phyloP scores from a whole-genome alignment of 2,329 filamentous ascomycete species.

The Penicillium thymicola region DNA sequence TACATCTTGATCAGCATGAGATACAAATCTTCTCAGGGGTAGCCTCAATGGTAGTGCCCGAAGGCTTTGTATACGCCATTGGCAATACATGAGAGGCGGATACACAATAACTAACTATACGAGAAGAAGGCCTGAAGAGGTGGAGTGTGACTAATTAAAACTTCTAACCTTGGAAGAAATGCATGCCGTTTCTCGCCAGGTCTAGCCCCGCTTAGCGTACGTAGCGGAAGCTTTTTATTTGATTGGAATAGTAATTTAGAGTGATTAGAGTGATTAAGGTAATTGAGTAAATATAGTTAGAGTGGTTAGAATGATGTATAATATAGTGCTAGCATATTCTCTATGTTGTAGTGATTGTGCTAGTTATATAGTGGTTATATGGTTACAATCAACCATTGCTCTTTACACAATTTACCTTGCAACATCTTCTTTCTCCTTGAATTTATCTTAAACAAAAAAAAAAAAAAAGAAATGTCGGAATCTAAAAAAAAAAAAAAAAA shows the following conservation, averaged over 20 bases:
- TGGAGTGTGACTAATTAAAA: constrained; percentile 14
- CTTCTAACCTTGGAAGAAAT: neutral
- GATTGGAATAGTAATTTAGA: neutral
- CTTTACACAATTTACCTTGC: neutral
- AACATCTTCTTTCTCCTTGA: neutral
- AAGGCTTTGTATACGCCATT: constrained; percentile 8
- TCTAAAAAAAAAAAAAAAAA: too few relatives aligned
- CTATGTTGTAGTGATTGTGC: neutral
- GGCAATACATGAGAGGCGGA: neutral
- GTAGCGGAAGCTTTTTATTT: neutral
- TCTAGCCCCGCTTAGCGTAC: constrained; percentile 6
- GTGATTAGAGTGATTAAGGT: neutral
- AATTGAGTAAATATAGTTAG: neutral
- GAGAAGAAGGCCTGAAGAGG: neutral
- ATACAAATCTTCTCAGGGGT: constrained; percentile 27
- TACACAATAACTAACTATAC: neutral
- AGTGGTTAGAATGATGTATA: neutral
- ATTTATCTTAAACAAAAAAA: neutral
- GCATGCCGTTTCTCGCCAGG: neutral
- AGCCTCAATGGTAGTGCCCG: constrained; percentile 15
- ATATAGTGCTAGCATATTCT: neutral
- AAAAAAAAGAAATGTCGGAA: too few relatives aligned
- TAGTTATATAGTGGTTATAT: too few relatives aligned
- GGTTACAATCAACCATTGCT: neutral
- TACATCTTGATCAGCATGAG: constrained; percentile 21